Percentiles rank a stretch among this genome's conserved stretches.
phyloP scores from a whole-genome alignment of 345 rosid species.

The Eucalyptus polybractea region DNA sequence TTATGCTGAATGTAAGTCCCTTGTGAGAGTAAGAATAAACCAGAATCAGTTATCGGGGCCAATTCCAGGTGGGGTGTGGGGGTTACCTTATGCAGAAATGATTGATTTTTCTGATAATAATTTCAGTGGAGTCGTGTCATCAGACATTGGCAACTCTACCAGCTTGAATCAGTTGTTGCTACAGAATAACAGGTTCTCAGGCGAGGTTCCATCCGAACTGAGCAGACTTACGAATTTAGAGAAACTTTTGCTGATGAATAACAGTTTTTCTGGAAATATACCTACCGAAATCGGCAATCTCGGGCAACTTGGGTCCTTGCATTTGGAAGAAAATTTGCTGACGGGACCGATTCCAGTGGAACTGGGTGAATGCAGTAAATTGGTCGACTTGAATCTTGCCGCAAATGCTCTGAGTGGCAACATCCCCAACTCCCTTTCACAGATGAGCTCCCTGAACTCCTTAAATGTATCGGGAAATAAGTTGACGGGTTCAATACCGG shows the following conservation, averaged over 20 bases:
- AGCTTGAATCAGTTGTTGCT: slow-evolving; percentile 38
- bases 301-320: slow-evolving; percentile 48
- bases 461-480: slow-evolving; percentile 65
- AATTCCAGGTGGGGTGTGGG: slow-evolving; percentile 58
- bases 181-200: slow-evolving; percentile 57
- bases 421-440: slow-evolving; percentile 33
- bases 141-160: slow-evolving; percentile 29
- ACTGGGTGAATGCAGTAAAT: slow-evolving; percentile 27
- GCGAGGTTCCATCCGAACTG: slow-evolving; percentile 48
- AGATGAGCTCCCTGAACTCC: slow-evolving; percentile 48
- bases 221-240: slow-evolving; percentile 40
- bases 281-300: slow-evolving; percentile 44
- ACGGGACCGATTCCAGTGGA: slow-evolving; percentile 48
- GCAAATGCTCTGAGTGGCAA: slow-evolving; percentile 42
- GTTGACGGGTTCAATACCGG: slow-evolving; percentile 51
- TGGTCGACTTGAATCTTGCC: slow-evolving; percentile 81
- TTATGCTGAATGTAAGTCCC: slow-evolving; percentile 51
- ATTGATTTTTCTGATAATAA: slow-evolving; percentile 62
- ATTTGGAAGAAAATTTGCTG: slow-evolving; percentile 55
- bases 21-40: slow-evolving; percentile 50
- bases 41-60: slow-evolving; percentile 47
- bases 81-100: slow-evolving; percentile 38
- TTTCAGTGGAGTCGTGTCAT: slow-evolving; percentile 50
- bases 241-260: slow-evolving; percentile 46
- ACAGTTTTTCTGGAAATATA: slow-evolving; percentile 44